These are phyloP conservation scores for Fusarium tjaetaba DNA, from an alignment of 2,329 filamentous ascomycete species.

Conservation along the genomic window DNA sequence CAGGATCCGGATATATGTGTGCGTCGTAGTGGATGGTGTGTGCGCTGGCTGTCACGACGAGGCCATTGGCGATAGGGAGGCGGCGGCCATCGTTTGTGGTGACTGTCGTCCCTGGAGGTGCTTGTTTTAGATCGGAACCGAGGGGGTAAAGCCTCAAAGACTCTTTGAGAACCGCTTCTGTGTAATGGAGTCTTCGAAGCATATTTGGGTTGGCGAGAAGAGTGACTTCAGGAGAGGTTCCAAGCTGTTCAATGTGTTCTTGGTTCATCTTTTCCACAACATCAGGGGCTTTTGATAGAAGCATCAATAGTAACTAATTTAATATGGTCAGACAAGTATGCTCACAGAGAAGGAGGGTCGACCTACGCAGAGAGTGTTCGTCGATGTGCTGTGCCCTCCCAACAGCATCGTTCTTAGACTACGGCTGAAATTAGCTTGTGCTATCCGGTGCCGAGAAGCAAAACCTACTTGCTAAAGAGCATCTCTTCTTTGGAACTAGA, in stretches of 20 bases:
- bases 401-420: constrained; percentile 11
- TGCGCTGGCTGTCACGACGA: neutral
- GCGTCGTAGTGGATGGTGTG: constrained; percentile 21
- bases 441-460: rapidly evolving
- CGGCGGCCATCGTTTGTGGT: neutral
- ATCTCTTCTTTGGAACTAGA: neutral
- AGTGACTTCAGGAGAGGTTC: neutral
- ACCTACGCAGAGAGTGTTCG: neutral
- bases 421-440: neutral
- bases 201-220: constrained; percentile 7
- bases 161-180: constrained; percentile 23
- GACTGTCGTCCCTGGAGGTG: neutral
- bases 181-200: constrained; percentile 5
- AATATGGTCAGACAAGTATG: neutral
- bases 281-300: constrained; percentile 1
- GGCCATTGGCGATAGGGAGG: constrained; percentile 7
- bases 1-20: neutral
- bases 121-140: constrained; percentile 5
- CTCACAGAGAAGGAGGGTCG: neutral
- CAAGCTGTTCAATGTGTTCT: constrained; percentile 12
- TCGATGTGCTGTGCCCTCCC: constrained; percentile 27
- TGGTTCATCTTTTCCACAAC: constrained; percentile 3
- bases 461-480: neutral
- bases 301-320: constrained; percentile 6
- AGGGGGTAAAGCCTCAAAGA: constrained; percentile 7